Percentiles rank a stretch among this genome's conserved stretches.
These are phyloP conservation scores for Berberis thunbergii DNA, from an alignment of 164 flowering plant species.

Conservation along the genomic window DNA sequence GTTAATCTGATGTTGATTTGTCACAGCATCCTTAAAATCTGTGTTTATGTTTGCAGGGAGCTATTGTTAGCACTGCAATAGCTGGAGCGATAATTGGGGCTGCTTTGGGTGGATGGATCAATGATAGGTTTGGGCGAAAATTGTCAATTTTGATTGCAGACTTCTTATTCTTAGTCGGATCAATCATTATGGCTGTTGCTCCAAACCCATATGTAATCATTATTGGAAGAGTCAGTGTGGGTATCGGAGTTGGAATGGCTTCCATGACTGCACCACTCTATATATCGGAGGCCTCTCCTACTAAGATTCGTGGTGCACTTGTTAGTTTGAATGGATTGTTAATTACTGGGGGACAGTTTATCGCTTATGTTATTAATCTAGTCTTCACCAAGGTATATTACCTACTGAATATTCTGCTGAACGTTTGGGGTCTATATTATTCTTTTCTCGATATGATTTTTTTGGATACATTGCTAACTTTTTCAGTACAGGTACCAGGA, in stretches of 20 bases:
- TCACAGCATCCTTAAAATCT: neutral
- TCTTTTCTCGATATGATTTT: no score
- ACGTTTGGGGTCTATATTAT: neutral
- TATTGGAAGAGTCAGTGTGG: slow-evolving; percentile 43
- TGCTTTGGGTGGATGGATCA: slow-evolving; percentile 29
- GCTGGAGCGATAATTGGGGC: slow-evolving; percentile 70
- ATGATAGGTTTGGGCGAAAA: slow-evolving; percentile 19
- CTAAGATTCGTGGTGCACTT: slow-evolving; percentile 51
- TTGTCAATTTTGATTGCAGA: slow-evolving; percentile 38
- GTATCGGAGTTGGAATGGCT: slow-evolving; percentile 64
- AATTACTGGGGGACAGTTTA: slow-evolving; percentile 69
- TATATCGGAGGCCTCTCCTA: slow-evolving; percentile 61
- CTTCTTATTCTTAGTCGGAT: slow-evolving; percentile 47
- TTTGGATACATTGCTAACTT: no score
- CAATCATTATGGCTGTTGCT: slow-evolving; percentile 50
- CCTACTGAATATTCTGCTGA: no score
- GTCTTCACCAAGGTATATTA: slow-evolving; percentile 48
- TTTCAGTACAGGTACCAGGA: slow-evolving; percentile 34
- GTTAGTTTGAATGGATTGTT: slow-evolving; percentile 59
- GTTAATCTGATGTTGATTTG: neutral
- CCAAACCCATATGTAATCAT: slow-evolving; percentile 35
- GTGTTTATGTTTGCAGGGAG: slow-evolving; percentile 28
- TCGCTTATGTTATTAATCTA: slow-evolving; percentile 58
- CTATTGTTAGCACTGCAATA: slow-evolving; percentile 60
- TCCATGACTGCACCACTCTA: slow-evolving; percentile 62